Evolutionary conservation across 2,329 filamentous ascomycete genomes (phyloP), one percentile per base, ranked within the genome.

Genomic region (Blastomyces parvus): DNA sequence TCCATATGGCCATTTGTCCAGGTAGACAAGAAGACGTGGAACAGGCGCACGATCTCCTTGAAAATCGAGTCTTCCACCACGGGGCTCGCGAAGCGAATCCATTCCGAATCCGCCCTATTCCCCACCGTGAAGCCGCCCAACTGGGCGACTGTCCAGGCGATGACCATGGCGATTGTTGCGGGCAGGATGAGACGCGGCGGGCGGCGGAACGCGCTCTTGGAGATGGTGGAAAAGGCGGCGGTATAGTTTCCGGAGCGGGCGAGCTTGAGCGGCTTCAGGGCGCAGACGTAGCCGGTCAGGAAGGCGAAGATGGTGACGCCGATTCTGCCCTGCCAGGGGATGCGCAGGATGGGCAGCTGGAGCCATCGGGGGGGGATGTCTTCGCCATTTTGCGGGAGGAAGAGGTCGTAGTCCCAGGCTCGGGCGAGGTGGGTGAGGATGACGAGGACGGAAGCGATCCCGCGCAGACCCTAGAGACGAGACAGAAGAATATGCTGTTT

Each of bases 231-330:
- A 62, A 83, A 76, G 8, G 81, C 76, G 3, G 73, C 78, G 17
- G 74, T 67, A 36, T 71, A 66, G 66, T 83, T 79, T 50, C 78
- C 77, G 9, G 78, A 75, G 42, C 80, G 79, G 25, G 79, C 78
- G 55, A 80, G 78, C 69, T 80, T 81, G 17, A 83, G 71, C 1
- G 82, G 82, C 69, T 83, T 83, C 64, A 83, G 74, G 36, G 81
- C 81, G 69, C 81, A 83, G 27, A 84, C 82, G 66, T 83, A 83
- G 63, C 82, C 82, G 0, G 82, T 83, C 61, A 84, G 72, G 66
- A 84, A 82, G 60, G 81, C 80, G 67, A 84, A 84, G 70, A 83
- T 82, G 64, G 81, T 81, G 42, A 84, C 82, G 53, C 81, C 81
- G 38, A 83, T 78, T 27, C 81, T 78, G 55, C 82, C 82, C 69